Evolutionary conservation across 192 early-diverging fungal species (phyloP), one percentile per base, ranked within the genome.

Genomic region (Dispira simplex): DNA sequence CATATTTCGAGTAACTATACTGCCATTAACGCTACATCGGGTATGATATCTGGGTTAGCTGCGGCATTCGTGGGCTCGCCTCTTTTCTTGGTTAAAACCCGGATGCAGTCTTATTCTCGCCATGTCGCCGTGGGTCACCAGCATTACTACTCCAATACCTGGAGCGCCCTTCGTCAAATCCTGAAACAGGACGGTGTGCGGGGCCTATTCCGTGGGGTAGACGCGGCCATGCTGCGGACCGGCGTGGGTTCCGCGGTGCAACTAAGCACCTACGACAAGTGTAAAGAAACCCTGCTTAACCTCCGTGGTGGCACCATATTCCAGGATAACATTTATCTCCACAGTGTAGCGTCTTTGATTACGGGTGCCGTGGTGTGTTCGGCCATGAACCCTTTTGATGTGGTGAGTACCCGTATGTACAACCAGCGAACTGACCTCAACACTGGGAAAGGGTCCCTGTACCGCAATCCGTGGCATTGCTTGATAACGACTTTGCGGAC

Each of bases 331-430:
- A 75, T 84, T 23, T 46, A 76, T 11, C 80, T 89, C 53, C 92
- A 97, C 65, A 81, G 86, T 46, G 65, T 83, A 45, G 83, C 89
- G 3, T 84, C 83, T 70, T 74, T 93, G 77, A 73, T 87, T 49
- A 88, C 87, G 0, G 88, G 89, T 56, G 81, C 95, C 63, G 85
- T 90, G 66, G 87, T 95, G 16, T 91, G 89, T 67, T 72, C 80
- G 23, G 87, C 82, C 49, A 98, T 98, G 93, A 96, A 98, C 63
- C 93, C 95, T n/a, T 93, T 95, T 64, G 95, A 98, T 73, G 91
- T 96, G 10, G 85, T 94, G 52, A 88, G 80, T 47, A 93, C 92
- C 8, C 81, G 95, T 53, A 95, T 96, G 90, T 96, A 92, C 76
- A 94, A 95, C 67, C 91, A 95, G 63, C 76, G 81, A 54, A 70